Conservation (phyloP, 345 rosid genomes). For the Eucalyptus urophylla region DNA sequence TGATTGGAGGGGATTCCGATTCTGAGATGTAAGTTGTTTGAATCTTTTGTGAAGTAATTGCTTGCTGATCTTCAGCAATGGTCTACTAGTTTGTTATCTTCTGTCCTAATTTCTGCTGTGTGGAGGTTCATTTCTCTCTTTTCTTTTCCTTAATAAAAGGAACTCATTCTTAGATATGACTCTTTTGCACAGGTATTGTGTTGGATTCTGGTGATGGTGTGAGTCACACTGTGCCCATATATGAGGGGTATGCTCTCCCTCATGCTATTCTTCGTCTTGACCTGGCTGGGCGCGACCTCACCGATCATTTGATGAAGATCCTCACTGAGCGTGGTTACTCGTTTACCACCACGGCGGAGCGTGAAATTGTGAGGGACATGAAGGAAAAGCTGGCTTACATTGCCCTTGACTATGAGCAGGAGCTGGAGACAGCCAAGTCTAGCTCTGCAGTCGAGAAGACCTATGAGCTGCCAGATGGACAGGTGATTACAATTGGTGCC, state of each 20-base stretch:
- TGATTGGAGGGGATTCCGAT: neutral
- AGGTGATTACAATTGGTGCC: slow-evolving; percentile 86
- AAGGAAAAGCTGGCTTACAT: slow-evolving; percentile 91
- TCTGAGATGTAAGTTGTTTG: neutral
- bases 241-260: slow-evolving; percentile 85
- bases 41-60: neutral
- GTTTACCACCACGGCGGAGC: slow-evolving; percentile 93
- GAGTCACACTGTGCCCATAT: slow-evolving; percentile 84
- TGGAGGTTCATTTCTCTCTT: neutral
- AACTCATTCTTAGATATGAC: neutral
- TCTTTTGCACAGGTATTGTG: slow-evolving; percentile 53
- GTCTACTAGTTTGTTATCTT: neutral
- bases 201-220: slow-evolving; percentile 95
- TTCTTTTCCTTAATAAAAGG: neutral
- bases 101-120: neutral
- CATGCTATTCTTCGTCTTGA: slow-evolving; percentile 92
- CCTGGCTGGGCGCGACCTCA: slow-evolving; percentile 91
- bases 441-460: slow-evolving; percentile 82
- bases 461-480: slow-evolving; percentile 83
- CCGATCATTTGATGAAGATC: slow-evolving; percentile 77
- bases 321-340: slow-evolving; percentile 94
- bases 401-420: slow-evolving; percentile 89
- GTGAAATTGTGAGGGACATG: slow-evolving; percentile 94
- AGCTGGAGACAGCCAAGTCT: slow-evolving; percentile 81
- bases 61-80: neutral